Base-by-base conservation (phyloP, 1,284 basidiomycete species). In the Leccinum fuscescens region DNA sequence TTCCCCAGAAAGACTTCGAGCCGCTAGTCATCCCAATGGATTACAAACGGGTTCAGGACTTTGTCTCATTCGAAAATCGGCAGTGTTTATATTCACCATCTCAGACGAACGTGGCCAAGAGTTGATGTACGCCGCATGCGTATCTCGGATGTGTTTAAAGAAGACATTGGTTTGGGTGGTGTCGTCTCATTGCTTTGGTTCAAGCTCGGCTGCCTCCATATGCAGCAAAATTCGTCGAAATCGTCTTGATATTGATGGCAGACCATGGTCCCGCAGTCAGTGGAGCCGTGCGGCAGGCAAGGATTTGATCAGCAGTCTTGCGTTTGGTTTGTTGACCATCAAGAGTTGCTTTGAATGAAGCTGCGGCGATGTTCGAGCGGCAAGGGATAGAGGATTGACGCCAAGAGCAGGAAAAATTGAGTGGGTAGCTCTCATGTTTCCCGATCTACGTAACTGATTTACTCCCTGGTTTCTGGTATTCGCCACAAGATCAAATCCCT, bases 31-130 rank as follows among this genome's bases (percentile, higher is more conserved):
- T 98, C 75, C 96, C 96, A 29, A 96, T 98, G 93, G 96, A 99
- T 82, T 99, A 98, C 90, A 97, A 98, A 83, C 98, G 96, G 96
- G 96, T 96, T 49, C 90, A 93, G 82, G 96, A 98, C 90, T 98
- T 62, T 96, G 96, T 62, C 89, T 98, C 76, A 96, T 99, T 77
- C 91, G 96, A 74, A 98, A 98, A 82, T 96, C 96, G 44, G 96
- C 96, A 50, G 95, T 96, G 12, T 99, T 99, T 85, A 98, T 99
- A 82, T 98, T 95, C 56, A 98, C 97, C 67, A 99, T 99, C 79
- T 98, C 95, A 62, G 97, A 99, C 80, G 97, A 99, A 84, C 93
- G 96, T 74, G 96, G 96, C 3, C 94, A 98, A 77, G 97, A 99
- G 82, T 86, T 99, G 64, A 81, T 99, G 73, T 99, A 99, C 80